A percentile compares a stretch with the other conserved stretches of the same genome.
Conservation (phyloP, 176 grass and related monocot species). For the Triticum timopheevii region DNA sequence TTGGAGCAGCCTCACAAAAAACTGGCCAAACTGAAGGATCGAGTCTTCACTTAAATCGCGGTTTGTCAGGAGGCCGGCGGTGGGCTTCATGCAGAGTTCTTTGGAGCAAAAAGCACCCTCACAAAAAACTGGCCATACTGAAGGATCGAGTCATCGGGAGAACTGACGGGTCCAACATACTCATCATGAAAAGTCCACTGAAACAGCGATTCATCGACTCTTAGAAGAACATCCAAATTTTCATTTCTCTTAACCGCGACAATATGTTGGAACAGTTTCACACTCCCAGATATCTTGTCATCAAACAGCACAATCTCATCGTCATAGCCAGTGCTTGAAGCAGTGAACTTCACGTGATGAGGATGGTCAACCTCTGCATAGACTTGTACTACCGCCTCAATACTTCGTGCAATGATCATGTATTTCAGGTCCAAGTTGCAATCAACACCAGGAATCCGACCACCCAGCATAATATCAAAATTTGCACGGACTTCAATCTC, state of each 20-base stretch:
- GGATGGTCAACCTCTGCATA: too few relatives aligned
- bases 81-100: too few relatives aligned
- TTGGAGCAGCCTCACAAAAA: too few relatives aligned
- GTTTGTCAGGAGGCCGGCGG: too few relatives aligned
- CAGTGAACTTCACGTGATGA: neutral
- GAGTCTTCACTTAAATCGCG: too few relatives aligned
- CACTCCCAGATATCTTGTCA: neutral
- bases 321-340: neutral
- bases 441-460: conserved; percentile 10
- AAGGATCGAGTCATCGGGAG: too few relatives aligned
- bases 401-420: neutral
- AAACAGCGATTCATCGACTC: neutral
- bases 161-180: too few relatives aligned
- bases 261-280: neutral
- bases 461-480: neutral
- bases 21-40: too few relatives aligned
- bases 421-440: conserved; percentile 1
- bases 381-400: conserved; percentile 20
- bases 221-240: neutral
- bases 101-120: too few relatives aligned
- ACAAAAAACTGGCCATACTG: too few relatives aligned
- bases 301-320: neutral
- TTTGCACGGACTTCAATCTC: neutral
- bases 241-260: neutral
- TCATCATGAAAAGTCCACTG: too few relatives aligned